phyloP scores from a whole-genome alignment of 2,329 filamentous ascomycete genomes.

The Harringtonia lauricola region DNA sequence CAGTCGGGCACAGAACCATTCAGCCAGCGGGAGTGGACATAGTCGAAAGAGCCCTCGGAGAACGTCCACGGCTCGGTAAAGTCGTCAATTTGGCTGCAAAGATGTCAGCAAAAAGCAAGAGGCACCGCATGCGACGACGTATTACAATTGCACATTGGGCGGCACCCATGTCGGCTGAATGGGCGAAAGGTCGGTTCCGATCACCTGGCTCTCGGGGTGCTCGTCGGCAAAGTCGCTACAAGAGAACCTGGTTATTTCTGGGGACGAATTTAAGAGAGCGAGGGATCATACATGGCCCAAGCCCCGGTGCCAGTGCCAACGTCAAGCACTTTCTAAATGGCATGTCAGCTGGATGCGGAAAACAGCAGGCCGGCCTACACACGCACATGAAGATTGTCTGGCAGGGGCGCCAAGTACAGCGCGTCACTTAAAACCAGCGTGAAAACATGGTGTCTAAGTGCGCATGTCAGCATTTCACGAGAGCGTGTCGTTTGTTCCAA shows the following conservation, averaged over 20 bases:
- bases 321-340: conserved; percentile 15
- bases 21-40: conserved; percentile 40
- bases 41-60: conserved; percentile 36
- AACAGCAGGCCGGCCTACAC: no score
- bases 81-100: conserved; percentile 43
- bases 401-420: conserved; percentile 16
- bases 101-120: no score
- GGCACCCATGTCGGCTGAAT: conserved; percentile 47
- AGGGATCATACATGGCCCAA: conserved; percentile 30
- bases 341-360: no score
- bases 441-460: conserved; percentile 16
- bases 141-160: conserved; percentile 37
- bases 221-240: conserved; percentile 35
- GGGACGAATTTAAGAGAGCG: no score
- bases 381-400: conserved; percentile 5
- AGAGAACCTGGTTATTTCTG: no score
- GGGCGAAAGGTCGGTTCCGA: conserved; percentile 44
- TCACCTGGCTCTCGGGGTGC: conserved; percentile 31
- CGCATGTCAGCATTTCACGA: no score
- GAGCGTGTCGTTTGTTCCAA: background rate
- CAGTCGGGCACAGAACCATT: conserved; percentile 42
- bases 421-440: conserved; percentile 14
- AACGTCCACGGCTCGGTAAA: conserved; percentile 40
- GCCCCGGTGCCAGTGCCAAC: conserved; percentile 41
- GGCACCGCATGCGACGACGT: no score